phyloP scores from a whole-genome alignment of 768 basidiomycete genomes.

The Amanita polypyramis region DNA sequence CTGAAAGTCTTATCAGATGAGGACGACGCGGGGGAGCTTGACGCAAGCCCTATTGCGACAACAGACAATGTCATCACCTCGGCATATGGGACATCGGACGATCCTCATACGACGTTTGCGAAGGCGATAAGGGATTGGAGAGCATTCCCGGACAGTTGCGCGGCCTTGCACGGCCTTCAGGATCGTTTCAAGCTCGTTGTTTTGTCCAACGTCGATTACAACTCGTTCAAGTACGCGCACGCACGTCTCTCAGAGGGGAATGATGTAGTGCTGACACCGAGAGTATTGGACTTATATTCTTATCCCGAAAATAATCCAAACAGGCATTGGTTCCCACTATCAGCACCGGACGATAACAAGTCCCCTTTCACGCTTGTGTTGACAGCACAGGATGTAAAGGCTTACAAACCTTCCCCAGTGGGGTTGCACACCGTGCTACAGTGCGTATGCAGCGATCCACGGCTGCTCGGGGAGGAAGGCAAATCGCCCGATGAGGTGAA shows the following conservation, averaged over 20 bases:
- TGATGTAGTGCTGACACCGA: conserved; percentile 9
- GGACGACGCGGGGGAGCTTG: conserved; percentile 9
- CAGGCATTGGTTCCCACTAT: conserved; percentile 33
- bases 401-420: conserved; percentile 57
- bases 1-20: conserved; percentile 21
- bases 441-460: conserved; percentile 28
- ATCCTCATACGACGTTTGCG: conserved; percentile 41
- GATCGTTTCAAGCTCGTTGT: conserved; percentile 60
- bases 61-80: conserved; percentile 13
- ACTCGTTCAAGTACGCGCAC: conserved; percentile 52
- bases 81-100: conserved; percentile 7
- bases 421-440: conserved; percentile 43
- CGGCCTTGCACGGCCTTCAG: conserved; percentile 49
- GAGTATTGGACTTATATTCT: conserved; percentile 18
- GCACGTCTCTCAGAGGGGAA: conserved; percentile 35
- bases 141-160: conserved; percentile 55
- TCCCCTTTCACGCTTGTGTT: conserved; percentile 59
- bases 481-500: conserved; percentile 23
- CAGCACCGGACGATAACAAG: conserved; percentile 23
- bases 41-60: conserved; percentile 8
- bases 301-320: conserved; percentile 22
- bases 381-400: conserved; percentile 65
- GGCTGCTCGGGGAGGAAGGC: conserved; percentile 23
- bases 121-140: conserved; percentile 52
- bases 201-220: conserved; percentile 65